phyloP scores from a whole-genome alignment of 192 early-diverging fungal species.

The Coemansia sp. region DNA sequence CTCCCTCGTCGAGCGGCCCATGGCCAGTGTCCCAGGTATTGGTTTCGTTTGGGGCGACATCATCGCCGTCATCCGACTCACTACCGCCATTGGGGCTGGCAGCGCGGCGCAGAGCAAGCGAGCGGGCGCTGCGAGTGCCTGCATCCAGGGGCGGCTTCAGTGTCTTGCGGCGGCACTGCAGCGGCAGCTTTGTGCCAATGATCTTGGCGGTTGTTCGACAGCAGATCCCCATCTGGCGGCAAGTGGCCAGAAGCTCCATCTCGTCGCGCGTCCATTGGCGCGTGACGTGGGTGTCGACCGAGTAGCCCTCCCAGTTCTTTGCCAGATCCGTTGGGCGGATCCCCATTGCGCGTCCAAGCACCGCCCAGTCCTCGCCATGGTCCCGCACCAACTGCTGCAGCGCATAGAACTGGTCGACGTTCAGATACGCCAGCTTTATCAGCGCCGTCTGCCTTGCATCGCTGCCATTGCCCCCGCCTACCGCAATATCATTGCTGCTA shows the following conservation, averaged over 20 bases:
- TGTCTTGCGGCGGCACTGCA: conserved; percentile 44
- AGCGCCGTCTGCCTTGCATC: not conserved
- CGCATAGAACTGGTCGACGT: conserved; percentile 33
- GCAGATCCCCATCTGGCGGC: conserved; percentile 29
- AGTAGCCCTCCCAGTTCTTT: conserved; percentile 41
- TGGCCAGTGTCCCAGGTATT: conserved; percentile 30
- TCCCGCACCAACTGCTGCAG: conserved; percentile 28
- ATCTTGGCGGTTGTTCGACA: conserved; percentile 38
- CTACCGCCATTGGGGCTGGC: not conserved
- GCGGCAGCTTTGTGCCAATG: conserved; percentile 44
- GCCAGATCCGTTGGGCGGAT: conserved; percentile 29
- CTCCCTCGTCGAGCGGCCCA: not conserved
- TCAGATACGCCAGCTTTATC: conserved; percentile 29
- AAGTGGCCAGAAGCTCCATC: conserved; percentile 27
- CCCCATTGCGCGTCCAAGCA: conserved; percentile 20
- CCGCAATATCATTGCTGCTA: not conserved
- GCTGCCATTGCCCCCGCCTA: not conserved
- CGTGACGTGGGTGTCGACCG: conserved; percentile 21
- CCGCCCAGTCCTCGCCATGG: conserved; percentile 43
- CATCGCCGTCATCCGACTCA: conserved; percentile 1
- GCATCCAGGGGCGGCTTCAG: conserved; percentile 11
- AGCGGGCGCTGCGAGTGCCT: not conserved
- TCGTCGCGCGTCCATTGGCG: conserved; percentile 30
- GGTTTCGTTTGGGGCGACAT: conserved; percentile 3
- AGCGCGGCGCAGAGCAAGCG: not conserved